These are phyloP conservation scores for Apiotrichum domesticum DNA, from an alignment of 1,284 basidiomycete genomes.

Conservation along the genomic window DNA sequence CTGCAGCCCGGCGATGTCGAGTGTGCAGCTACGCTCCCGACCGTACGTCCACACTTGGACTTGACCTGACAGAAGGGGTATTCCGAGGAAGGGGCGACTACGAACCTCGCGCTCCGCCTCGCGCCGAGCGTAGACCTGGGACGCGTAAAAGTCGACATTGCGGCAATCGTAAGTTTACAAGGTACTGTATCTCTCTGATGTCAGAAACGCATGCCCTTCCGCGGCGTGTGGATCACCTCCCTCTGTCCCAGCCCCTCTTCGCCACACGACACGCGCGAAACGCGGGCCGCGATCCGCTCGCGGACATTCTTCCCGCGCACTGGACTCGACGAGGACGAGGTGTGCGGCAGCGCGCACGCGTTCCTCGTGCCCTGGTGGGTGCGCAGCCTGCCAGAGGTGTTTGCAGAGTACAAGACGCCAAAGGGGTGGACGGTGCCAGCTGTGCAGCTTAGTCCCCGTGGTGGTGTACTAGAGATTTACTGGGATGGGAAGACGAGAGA, in stretches of 20 bases:
- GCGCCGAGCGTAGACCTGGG: not conserved
- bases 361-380: slow-evolving; percentile 4
- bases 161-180: not conserved
- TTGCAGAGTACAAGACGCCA: not conserved
- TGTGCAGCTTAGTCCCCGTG: not conserved
- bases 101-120: not conserved
- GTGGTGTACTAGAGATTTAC: not conserved
- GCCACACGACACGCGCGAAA: too few species aligned
- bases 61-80: not conserved
- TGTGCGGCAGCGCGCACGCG: not conserved
- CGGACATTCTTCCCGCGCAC: slow-evolving; percentile 1
- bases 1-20: not conserved
- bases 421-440: not conserved
- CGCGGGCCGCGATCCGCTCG: not conserved
- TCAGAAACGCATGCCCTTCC: not conserved
- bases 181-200: not conserved
- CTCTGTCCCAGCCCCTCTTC: not conserved
- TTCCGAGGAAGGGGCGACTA: not conserved
- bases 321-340: not conserved
- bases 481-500: not conserved
- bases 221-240: not conserved
- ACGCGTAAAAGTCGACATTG: not conserved
- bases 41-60: not conserved
- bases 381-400: not conserved
- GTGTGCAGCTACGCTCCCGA: not conserved